Percentiles rank a stretch among this genome's conserved stretches.
Evolutionary conservation across 306 rosid genomes (phyloP).

Genomic region (Cicer arietinum): DNA sequence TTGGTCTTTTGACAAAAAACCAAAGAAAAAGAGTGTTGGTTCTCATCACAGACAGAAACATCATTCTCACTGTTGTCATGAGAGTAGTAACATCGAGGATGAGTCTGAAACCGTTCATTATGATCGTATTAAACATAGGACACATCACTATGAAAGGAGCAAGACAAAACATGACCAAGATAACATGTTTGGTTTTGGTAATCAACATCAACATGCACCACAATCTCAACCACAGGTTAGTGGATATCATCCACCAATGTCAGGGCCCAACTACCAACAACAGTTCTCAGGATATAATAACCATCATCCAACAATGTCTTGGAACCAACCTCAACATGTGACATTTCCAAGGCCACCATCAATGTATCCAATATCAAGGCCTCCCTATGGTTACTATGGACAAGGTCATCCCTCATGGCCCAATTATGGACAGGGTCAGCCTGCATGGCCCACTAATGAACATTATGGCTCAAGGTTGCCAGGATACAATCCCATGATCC

Average conservation of each 20-base stretch:
- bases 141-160: neutral
- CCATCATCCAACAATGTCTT: slow-evolving; percentile 1
- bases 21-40: neutral
- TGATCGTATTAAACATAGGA: neutral
- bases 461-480: neutral
- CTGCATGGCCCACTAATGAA: neutral
- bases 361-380: neutral
- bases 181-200: neutral
- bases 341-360: slow-evolving; percentile 2
- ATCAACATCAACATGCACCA: neutral
- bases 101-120: slow-evolving; percentile 6
- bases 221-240: neutral
- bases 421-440: slow-evolving; percentile 2
- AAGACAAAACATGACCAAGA: neutral
- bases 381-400: slow-evolving; percentile 5
- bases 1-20: slow-evolving; percentile 31
- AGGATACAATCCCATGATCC: slow-evolving; percentile 35
- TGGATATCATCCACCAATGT: slow-evolving; percentile 14
- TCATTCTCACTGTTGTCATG: neutral
- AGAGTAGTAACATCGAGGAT: neutral
- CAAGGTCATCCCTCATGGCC: neutral
- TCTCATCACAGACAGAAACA: neutral
- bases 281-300: slow-evolving; percentile 10
- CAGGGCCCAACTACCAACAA: neutral
- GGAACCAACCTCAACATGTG: neutral